Evolutionary conservation across 78 protist species (phyloP), one percentile per base, ranked within the genome.

Genomic region (Dictyostelium purpureum): DNA sequence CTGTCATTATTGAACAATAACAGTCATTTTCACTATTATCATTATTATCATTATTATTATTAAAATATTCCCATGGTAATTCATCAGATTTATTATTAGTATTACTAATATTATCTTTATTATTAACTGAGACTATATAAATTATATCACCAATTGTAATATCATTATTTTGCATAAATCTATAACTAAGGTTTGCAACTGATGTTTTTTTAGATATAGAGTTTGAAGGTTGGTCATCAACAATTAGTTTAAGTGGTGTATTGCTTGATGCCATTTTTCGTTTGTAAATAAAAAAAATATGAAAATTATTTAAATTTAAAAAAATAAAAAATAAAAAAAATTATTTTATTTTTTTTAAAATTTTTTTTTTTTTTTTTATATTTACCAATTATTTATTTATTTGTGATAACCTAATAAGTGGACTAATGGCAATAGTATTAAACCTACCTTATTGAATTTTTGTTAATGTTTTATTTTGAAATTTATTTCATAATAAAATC

Each of bases 121-220:
- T 33, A 18, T 63, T 63, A 2, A 31, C 33, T 59, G 63, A 19
- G 14, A 49, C 35, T n/a, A 51, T 59, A 47, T 56, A 85, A 18
- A 85, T 33, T 10, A 85, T 56, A 73, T 85, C 92, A 70, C 92
- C 92, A 26, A 85, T 73, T 9, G 82, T 43, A 6, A 85, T 73
- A 11, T 51, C 42, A 73, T 73, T 31, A 1, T 56, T 65, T 73
- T 85, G 92, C 92, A 85, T 85, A 24, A 42, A 37, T 14, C 40
- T 85, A 5, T 45, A n/a, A 45, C 82, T 59, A 19, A 85, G 61
- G n/a, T 73, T 73, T 6, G 65, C 74, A 33, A 61, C 78, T 33
- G 71, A 63, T 33, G 71, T 63, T 6, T 63, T 63, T 63, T 63
- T 63, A 33, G n/a, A n/a, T n/a, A 63, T 63, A 18, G 26, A 43